A percentile compares a stretch with the other conserved stretches of the same genome.
These are phyloP conservation scores for Fraxinus sp. DNA, from an alignment of 305 asterid genomes.

Conservation along the genomic window DNA sequence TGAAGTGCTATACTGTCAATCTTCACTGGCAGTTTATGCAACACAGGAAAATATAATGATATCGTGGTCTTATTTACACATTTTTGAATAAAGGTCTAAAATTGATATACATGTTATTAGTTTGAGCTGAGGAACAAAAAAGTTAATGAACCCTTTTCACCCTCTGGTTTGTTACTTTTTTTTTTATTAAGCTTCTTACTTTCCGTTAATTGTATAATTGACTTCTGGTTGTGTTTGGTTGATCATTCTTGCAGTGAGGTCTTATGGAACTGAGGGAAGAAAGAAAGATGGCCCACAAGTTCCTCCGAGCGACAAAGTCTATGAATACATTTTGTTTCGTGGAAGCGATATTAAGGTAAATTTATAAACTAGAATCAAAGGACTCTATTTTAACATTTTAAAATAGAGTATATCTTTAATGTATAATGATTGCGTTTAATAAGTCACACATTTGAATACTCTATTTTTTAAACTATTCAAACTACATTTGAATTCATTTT, in stretches of 20 bases:
- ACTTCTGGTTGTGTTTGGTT: neutral
- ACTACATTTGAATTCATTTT: no score
- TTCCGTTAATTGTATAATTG: neutral
- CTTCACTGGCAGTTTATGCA: neutral
- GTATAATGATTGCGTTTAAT: no score
- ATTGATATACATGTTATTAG: neutral
- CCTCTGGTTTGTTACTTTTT: neutral
- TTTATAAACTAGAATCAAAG: neutral
- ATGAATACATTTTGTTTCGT: slow-evolving; percentile 70
- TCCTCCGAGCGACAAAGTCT: slow-evolving; percentile 66
- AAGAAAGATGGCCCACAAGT: slow-evolving; percentile 65
- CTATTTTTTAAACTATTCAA: no score
- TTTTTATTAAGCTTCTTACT: neutral
- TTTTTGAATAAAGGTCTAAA: no score
- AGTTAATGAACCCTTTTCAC: neutral
- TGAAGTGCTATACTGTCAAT: neutral
- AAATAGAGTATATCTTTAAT: no score
- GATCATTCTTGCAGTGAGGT: slow-evolving; percentile 55
- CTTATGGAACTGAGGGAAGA: slow-evolving; percentile 81
- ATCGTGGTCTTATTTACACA: neutral
- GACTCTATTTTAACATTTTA: no score
- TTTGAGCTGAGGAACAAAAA: neutral
- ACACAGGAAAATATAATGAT: neutral
- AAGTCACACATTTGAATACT: no score
- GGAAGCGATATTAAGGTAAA: slow-evolving; percentile 78